Evolutionary conservation across 2,329 filamentous ascomycete genomes (phyloP).

Genomic region (Aspergillus spinulosporus): DNA sequence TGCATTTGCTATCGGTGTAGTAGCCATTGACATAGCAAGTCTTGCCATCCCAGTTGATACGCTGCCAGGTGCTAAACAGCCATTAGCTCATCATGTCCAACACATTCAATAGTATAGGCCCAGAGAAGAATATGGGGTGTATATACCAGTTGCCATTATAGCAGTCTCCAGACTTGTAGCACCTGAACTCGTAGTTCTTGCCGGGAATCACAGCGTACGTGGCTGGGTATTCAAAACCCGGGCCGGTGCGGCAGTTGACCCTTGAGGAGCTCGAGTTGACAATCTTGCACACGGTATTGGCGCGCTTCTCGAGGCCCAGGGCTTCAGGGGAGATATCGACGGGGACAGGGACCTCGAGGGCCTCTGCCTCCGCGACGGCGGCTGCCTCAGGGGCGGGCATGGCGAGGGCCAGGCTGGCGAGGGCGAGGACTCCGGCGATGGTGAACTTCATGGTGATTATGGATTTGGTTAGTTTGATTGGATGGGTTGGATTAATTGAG

Average conservation of each 20-base stretch:
- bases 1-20: slow-evolving; percentile 10
- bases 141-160: slow-evolving; percentile 3
- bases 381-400: slow-evolving; percentile 4
- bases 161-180: slow-evolving; percentile 1
- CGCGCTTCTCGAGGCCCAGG: slow-evolving; percentile 7
- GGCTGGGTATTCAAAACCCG: slow-evolving; percentile 5
- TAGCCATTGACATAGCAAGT: slow-evolving; percentile 12
- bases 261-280: slow-evolving; percentile 1
- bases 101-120: neutral
- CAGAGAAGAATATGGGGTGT: neutral
- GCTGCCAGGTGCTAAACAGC: slow-evolving; percentile 3
- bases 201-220: neutral
- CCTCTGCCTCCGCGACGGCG: no score
- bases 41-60: slow-evolving; percentile 6
- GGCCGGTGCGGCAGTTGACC: slow-evolving; percentile 11
- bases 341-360: neutral
- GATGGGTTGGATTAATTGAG: no score
- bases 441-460: slow-evolving; percentile 10
- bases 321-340: slow-evolving; percentile 2
- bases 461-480: no score
- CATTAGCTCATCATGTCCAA: no score
- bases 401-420: slow-evolving; percentile 1
- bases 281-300: slow-evolving; percentile 3
- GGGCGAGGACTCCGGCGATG: neutral
- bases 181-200: neutral